A percentile compares a stretch with the other conserved stretches of the same genome.
phyloP scores from a whole-genome alignment of 257 asterid species.

The Osmanthus fragrans region DNA sequence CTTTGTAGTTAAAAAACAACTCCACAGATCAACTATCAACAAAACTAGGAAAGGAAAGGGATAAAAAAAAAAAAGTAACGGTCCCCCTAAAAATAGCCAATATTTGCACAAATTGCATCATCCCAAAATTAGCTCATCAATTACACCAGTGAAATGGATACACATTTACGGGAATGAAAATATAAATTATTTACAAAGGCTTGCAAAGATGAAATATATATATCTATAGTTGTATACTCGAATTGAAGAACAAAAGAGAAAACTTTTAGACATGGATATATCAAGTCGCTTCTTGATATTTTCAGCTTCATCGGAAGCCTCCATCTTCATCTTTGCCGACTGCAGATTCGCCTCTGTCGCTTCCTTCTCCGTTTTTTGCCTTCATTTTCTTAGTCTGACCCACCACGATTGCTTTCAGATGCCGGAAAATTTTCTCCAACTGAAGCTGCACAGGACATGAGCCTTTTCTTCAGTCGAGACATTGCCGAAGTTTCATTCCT shows the following conservation, averaged over 20 bases:
- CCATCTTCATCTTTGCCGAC: constrained; percentile 44
- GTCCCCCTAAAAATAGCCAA: not conserved
- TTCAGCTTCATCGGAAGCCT: constrained; percentile 51
- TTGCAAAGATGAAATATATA: not conserved
- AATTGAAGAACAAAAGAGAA: not conserved
- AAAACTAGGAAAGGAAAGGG: not conserved
- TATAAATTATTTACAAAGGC: too few species aligned
- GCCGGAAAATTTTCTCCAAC: constrained; percentile 30
- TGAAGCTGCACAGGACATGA: constrained; percentile 24
- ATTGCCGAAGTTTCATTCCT: not conserved
- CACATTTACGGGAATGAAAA: too few species aligned
- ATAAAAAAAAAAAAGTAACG: not conserved
- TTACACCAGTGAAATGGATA: not conserved
- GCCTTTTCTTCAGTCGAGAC: constrained; percentile 27
- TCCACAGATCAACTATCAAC: not conserved
- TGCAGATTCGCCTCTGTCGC: constrained; percentile 35
- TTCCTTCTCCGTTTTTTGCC: constrained; percentile 41
- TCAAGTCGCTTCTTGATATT: constrained; percentile 31
- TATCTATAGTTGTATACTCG: too few species aligned
- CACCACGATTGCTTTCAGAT: constrained; percentile 26
- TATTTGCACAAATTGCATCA: not conserved
- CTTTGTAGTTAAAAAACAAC: not conserved
- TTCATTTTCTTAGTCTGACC: constrained; percentile 42
- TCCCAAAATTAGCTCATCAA: not conserved
- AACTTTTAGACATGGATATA: constrained; percentile 17